A percentile compares a stretch with the other conserved stretches of the same genome.
Evolutionary conservation across 768 basidiomycete species (phyloP).

Genomic region (Collybiopsis confluens): DNA sequence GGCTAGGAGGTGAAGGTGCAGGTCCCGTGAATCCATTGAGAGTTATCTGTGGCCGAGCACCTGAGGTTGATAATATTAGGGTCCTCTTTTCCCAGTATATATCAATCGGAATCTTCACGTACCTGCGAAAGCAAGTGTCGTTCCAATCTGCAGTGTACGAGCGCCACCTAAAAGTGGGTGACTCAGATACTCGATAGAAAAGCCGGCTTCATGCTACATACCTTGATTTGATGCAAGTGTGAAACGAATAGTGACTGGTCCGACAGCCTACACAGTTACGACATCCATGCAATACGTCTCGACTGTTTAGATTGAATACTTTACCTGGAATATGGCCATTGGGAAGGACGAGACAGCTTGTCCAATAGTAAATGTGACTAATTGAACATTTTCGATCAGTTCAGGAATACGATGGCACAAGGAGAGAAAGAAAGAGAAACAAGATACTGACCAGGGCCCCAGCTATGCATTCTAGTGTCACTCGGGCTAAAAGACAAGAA

Average conservation of each 20-base stretch:
- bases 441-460: conserved; percentile 24
- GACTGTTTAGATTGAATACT: background rate
- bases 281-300: background rate
- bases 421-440: background rate
- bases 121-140: conserved; percentile 33
- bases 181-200: background rate
- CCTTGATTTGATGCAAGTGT: conserved; percentile 24
- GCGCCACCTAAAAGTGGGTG: conserved; percentile 18
- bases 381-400: background rate
- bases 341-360: conserved; percentile 22
- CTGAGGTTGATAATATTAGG: conserved; percentile 9
- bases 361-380: conserved; percentile 30
- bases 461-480: conserved; percentile 27
- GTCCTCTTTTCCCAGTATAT: background rate
- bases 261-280: conserved; percentile 18
- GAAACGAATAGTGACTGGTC: conserved; percentile 26
- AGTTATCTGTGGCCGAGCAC: conserved; percentile 27
- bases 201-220: background rate
- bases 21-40: conserved; percentile 28
- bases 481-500: conserved; percentile 22
- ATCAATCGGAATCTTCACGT: background rate
- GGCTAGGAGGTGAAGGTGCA: conserved; percentile 24
- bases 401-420: background rate
- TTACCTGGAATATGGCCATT: conserved; percentile 32
- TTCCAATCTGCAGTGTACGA: conserved; percentile 30